Base-by-base conservation (phyloP, 2,329 filamentous ascomycete species). In the Cytospora paraplurivora region DNA sequence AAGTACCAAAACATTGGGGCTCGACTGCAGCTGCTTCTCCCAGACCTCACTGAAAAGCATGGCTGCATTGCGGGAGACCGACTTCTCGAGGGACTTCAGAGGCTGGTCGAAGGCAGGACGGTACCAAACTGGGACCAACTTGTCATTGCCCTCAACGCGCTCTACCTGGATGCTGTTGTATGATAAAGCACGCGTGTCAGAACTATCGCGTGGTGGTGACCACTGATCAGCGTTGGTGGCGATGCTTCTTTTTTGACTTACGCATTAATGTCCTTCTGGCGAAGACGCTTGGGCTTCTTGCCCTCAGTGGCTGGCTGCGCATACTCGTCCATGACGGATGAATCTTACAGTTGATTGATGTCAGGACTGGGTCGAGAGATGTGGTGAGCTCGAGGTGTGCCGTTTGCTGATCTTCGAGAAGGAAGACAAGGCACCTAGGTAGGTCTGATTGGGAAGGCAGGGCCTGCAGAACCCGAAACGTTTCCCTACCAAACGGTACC, bases 251-350 rank as follows among this genome's bases (percentile, higher is more conserved):
- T 17, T n/a, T 5, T 1, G 41, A 66, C 64, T 66, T 34, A 66
- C 64, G 61, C 35, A 50, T 66, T 54, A 19, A 66, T 50, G 11
- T 64, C 64, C 44, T 41, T 64, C 41, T 66, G 55, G 33, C 64
- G 64, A 41, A 66, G 17, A 17, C 64, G 64, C 49, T 35, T 59
- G 7, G 61, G 49, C 57, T 61, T 66, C n/a, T 34, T 38, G 21
- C 38, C 56, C 17, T 61, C 47, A n/a, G 34, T 41, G 11, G 13
- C 7, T 2, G 34, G 15, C 32, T 35, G 37, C 19, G 19, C 17
- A 37, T 13, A 27, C 21, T 47, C 37, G 15, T 59, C 56, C 56
- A 63, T 55, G 17, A 13, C 49, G 56, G 17, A 38, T 38, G n/a
- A n/a, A 34, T 27, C 32, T n/a, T 6, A 6, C 15, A 2, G 11